These are phyloP conservation scores for Antrodiella citrinella DNA, from an alignment of 768 basidiomycete species.

Conservation along the genomic window DNA sequence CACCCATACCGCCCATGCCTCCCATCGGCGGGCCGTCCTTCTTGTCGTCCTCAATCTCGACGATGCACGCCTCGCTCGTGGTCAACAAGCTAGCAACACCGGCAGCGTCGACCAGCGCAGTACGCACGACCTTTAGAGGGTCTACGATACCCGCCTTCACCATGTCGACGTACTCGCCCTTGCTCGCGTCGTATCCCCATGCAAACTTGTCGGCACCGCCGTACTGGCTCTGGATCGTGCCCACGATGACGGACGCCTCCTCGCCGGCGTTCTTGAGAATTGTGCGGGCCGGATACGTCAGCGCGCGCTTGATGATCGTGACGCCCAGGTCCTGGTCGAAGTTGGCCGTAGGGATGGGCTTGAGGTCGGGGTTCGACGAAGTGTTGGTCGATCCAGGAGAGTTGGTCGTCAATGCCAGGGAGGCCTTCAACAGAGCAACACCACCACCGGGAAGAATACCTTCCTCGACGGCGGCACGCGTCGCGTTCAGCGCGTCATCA, in stretches of 20 bases:
- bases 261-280: conserved; percentile 94
- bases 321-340: conserved; percentile 98
- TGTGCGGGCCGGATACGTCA: conserved; percentile 76
- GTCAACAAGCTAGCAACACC: conserved; percentile 93
- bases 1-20: conserved; percentile 57
- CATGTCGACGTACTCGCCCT: conserved; percentile 94
- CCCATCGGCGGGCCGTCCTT: conserved; percentile 46
- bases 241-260: conserved; percentile 89
- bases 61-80: conserved; percentile 88
- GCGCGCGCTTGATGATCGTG: conserved; percentile 80
- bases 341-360: conserved; percentile 74
- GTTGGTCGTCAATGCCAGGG: conserved; percentile 52
- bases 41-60: conserved; percentile 87
- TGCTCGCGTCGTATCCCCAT: conserved; percentile 86
- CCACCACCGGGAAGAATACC: conserved; percentile 97
- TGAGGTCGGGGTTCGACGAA: conserved; percentile 47
- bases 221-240: conserved; percentile 67
- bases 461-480: conserved; percentile 96
- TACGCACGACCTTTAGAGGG: conserved; percentile 92
- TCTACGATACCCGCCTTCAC: conserved; percentile 91
- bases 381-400: conserved; percentile 18
- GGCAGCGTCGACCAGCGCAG: conserved; percentile 83
- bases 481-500: conserved; percentile 96
- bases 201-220: conserved; percentile 68
- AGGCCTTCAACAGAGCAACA: conserved; percentile 85